A percentile compares a stretch with the other conserved stretches of the same genome.
Evolutionary conservation across 2,329 filamentous ascomycete species (phyloP).

Genomic region (Phialophora tarda): DNA sequence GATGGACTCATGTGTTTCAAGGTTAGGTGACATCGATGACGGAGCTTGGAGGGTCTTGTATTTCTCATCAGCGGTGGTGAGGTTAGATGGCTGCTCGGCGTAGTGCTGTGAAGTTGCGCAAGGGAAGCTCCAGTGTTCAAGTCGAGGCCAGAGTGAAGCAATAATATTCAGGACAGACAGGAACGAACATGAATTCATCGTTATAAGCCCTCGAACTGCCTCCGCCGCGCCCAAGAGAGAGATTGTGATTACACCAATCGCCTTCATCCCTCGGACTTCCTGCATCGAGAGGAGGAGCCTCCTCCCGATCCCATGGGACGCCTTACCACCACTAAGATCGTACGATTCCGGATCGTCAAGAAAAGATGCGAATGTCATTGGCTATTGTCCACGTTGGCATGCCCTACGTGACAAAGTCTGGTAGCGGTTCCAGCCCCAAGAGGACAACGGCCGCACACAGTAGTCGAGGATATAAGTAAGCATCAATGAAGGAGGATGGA

Average conservation of each 20-base stretch:
- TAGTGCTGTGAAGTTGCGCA: neutral
- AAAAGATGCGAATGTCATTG: neutral
- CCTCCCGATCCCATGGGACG: neutral
- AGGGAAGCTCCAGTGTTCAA: neutral
- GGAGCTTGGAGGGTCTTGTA: neutral
- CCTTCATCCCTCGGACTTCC: neutral
- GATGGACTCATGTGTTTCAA: neutral
- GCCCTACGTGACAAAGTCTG: neutral
- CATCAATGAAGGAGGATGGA: neutral
- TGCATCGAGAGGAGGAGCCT: neutral
- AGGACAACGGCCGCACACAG: neutral
- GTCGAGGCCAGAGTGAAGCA: neutral
- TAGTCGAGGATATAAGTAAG: neutral
- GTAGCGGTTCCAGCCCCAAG: neutral
- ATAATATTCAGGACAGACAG: neutral
- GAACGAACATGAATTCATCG: neutral
- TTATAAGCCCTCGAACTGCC: neutral
- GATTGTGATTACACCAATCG: neutral
- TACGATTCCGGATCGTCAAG: neutral
- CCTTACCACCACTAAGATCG: slow-evolving; percentile 2
- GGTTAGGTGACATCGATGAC: neutral
- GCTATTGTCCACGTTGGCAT: neutral
- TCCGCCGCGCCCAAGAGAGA: neutral
- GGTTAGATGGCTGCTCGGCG: slow-evolving; percentile 2
- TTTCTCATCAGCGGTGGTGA: neutral